phyloP scores from a whole-genome alignment of 1,139 yeast genomes.

The Taphrina confusa region DNA sequence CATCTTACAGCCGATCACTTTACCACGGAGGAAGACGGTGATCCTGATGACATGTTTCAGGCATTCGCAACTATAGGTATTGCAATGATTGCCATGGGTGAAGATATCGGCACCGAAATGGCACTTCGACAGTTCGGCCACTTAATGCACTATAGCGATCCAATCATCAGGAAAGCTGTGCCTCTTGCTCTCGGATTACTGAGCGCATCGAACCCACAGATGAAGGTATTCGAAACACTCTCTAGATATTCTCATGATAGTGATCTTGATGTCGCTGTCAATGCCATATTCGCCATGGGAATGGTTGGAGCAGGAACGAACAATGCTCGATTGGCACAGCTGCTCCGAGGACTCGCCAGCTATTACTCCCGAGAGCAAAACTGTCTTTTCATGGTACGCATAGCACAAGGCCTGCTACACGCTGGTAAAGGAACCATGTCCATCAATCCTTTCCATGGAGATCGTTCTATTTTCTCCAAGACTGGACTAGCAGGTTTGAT shows the following conservation, averaged over 20 bases:
- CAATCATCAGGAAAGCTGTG: conserved; percentile 87
- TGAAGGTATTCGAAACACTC: conserved; percentile 94
- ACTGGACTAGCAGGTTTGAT: conserved; percentile 87
- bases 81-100: conserved; percentile 96
- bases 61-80: conserved; percentile 93
- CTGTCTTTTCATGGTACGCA: conserved; percentile 85
- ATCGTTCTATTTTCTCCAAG: conserved; percentile 81
- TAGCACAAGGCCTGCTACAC: conserved; percentile 93
- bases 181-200: conserved; percentile 97
- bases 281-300: conserved; percentile 96
- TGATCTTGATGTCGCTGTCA: conserved; percentile 90
- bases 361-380: conserved; percentile 91
- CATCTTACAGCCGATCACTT: conserved; percentile 65
- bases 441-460: conserved; percentile 84
- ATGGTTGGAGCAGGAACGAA: conserved; percentile 98
- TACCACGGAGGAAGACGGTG: conserved; percentile 53
- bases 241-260: conserved; percentile 96
- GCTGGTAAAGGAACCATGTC: conserved; percentile 95
- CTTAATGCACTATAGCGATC: conserved; percentile 91
- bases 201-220: conserved; percentile 90
- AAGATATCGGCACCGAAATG: conserved; percentile 97
- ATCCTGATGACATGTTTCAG: conserved; percentile 54
- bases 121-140: conserved; percentile 95
- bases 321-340: conserved; percentile 95
- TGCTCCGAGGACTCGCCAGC: conserved; percentile 88